Conservation (phyloP, 2,329 filamentous ascomycete genomes). For the Lachnellula subtilissima region DNA sequence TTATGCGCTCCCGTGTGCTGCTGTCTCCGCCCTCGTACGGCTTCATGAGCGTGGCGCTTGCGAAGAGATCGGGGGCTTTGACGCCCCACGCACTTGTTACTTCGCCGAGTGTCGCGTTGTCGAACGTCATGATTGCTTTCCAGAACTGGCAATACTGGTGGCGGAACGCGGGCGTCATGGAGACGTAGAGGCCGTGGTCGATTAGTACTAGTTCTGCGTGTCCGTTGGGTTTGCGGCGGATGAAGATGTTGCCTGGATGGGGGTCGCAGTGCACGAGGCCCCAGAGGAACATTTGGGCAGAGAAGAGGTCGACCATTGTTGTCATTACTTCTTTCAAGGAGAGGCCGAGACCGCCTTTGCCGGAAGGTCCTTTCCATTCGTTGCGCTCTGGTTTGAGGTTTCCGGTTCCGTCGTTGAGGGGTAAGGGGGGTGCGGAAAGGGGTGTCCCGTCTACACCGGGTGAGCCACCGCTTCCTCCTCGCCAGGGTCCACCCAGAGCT, state of each 20-base stretch:
- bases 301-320: constrained; percentile 93
- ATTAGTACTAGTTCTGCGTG: constrained; percentile 87
- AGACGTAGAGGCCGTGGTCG: constrained; percentile 94
- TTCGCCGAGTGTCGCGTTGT: constrained; percentile 71
- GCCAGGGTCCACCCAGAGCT: constrained; percentile 70
- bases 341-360: constrained; percentile 77
- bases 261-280: constrained; percentile 94
- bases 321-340: constrained; percentile 85
- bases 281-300: constrained; percentile 98
- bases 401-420: constrained; percentile 47
- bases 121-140: constrained; percentile 90
- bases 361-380: constrained; percentile 68
- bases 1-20: constrained; percentile 59
- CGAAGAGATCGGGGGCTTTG: constrained; percentile 83
- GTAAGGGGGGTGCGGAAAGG: constrained; percentile 38
- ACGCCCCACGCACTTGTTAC: constrained; percentile 83
- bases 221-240: constrained; percentile 78
- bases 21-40: constrained; percentile 84
- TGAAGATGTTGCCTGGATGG: constrained; percentile 95
- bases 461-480: constrained; percentile 72
- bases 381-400: constrained; percentile 75
- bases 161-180: constrained; percentile 78
- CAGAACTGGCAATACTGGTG: constrained; percentile 86
- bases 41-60: constrained; percentile 80
- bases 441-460: constrained; percentile 68